Percentiles rank a stretch among this genome's conserved stretches.
phyloP scores from a whole-genome alignment of 208 protist genomes.

The Herpetomonas tarakana region DNA sequence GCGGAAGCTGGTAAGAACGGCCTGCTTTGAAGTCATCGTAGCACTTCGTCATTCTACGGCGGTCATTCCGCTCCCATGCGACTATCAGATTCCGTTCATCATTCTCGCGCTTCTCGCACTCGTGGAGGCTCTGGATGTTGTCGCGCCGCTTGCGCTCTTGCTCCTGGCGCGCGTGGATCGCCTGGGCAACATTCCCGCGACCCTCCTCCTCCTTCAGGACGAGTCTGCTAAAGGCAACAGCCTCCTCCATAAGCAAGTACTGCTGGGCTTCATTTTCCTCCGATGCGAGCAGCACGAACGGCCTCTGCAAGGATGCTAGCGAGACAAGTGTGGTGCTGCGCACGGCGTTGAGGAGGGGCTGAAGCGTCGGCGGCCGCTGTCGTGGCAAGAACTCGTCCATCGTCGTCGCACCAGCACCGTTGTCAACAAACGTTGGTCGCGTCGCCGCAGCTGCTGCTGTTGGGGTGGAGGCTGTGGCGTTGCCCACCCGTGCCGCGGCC shows the following conservation, averaged over 20 bases:
- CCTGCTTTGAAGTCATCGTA: neutral
- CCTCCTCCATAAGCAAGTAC: neutral
- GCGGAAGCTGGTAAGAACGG: neutral
- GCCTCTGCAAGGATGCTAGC: neutral
- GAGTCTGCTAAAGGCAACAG: neutral
- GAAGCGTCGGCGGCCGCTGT: neutral
- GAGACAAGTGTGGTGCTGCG: constrained; percentile 2
- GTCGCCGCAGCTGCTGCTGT: too few species aligned
- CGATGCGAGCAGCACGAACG: neutral
- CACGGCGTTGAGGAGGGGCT: constrained; percentile 13
- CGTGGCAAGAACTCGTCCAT: too few species aligned
- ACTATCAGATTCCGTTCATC: constrained; percentile 26
- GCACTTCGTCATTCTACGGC: neutral
- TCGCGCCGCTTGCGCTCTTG: constrained; percentile 11
- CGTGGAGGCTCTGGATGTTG: constrained; percentile 16
- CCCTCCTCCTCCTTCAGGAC: neutral
- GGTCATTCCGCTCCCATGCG: constrained; percentile 8
- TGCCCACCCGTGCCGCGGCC: neutral
- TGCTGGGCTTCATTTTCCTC: neutral
- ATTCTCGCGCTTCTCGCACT: constrained; percentile 20
- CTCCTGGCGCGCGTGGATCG: neutral
- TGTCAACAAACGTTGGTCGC: too few species aligned
- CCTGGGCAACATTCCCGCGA: neutral
- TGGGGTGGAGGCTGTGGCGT: neutral
- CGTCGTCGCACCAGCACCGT: too few species aligned